A percentile compares a stretch with the other conserved stretches of the same genome.
These are phyloP conservation scores for Beauveria sp. DNA, from an alignment of 2,329 filamentous ascomycete species.

Conservation along the genomic window DNA sequence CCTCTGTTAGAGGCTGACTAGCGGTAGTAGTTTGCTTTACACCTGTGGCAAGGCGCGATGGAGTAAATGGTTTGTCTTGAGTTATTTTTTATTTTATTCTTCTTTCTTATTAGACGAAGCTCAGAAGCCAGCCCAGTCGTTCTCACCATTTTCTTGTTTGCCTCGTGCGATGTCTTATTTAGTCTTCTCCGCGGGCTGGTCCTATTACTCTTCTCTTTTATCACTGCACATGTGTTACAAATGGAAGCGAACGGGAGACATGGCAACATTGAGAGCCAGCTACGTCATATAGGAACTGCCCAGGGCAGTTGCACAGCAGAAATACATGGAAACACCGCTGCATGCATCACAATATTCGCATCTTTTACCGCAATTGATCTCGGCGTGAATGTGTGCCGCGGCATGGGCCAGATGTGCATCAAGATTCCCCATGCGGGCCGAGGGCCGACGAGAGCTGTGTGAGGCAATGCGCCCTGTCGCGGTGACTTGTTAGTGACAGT, in stretches of 20 bases:
- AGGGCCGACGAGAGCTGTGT: background rate
- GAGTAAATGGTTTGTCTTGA: slow-evolving; percentile 1
- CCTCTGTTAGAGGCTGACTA: background rate
- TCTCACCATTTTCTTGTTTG: background rate
- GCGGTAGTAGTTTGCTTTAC: background rate
- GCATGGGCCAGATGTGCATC: background rate
- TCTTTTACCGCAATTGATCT: background rate
- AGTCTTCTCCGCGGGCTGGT: background rate
- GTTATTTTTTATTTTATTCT: background rate
- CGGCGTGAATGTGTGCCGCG: background rate
- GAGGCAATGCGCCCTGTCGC: background rate
- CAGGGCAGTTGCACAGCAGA: background rate
- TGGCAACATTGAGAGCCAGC: background rate
- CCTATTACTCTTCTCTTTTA: background rate
- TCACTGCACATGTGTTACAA: slow-evolving; percentile 2
- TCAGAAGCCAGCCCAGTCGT: slow-evolving; percentile 3
- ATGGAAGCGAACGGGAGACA: background rate
- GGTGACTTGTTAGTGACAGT: background rate
- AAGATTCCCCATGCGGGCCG: too few relatives aligned
- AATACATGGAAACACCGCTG: slow-evolving; percentile 1
- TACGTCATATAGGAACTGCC: background rate
- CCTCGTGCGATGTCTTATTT: background rate
- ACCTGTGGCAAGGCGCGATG: slow-evolving; percentile 5
- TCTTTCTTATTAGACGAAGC: background rate
- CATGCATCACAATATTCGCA: background rate